Conservation (phyloP, 345 rosid genomes). For the Camelina sativa region DNA sequence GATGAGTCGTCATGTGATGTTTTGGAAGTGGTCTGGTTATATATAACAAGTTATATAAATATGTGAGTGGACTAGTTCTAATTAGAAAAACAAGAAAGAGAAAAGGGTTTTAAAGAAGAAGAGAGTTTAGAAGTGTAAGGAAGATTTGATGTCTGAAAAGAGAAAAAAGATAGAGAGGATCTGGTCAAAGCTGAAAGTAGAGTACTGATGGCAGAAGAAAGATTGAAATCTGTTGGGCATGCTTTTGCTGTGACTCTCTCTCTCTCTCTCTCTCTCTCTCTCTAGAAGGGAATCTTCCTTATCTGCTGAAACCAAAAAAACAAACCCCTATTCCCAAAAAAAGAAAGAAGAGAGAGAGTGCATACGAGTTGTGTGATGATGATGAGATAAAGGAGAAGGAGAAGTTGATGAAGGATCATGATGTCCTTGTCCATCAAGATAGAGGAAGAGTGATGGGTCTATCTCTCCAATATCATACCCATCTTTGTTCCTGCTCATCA, state of each 20-base stretch:
- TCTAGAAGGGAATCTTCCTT: conserved; percentile 35
- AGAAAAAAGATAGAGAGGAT: conserved; percentile 46
- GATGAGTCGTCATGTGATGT: conserved; percentile 33
- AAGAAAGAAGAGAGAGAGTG: conserved; percentile 12
- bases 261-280: conserved; percentile 42
- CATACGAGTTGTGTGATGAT: conserved; percentile 76
- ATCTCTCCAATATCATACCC: conserved; percentile 84
- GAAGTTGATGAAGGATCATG: conserved; percentile 48
- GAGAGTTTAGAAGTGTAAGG: conserved; percentile 31
- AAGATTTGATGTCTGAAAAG: conserved; percentile 48
- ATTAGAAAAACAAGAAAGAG: conserved; percentile 36
- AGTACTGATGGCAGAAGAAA: conserved; percentile 53
- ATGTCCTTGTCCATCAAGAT: conserved; percentile 88
- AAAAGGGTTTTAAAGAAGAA: conserved; percentile 36
- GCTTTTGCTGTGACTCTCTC: conserved; percentile 63
- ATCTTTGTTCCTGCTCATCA: conserved; percentile 49
- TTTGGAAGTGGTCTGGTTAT: conserved; percentile 29
- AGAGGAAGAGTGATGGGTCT: conserved; percentile 93
- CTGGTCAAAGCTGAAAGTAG: conserved; percentile 70
- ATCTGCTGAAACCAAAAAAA: conserved; percentile 33
- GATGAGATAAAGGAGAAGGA: conserved; percentile 52
- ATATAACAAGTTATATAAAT: conserved; percentile 31
- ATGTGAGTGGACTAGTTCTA: conserved; percentile 37
- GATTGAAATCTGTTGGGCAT: conserved; percentile 54
- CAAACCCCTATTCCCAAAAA: conserved; percentile 37